A percentile compares a stretch with the other conserved stretches of the same genome.
These are phyloP conservation scores for Zea luxurians DNA, from an alignment of 176 grass and related monocot genomes.

Conservation along the genomic window DNA sequence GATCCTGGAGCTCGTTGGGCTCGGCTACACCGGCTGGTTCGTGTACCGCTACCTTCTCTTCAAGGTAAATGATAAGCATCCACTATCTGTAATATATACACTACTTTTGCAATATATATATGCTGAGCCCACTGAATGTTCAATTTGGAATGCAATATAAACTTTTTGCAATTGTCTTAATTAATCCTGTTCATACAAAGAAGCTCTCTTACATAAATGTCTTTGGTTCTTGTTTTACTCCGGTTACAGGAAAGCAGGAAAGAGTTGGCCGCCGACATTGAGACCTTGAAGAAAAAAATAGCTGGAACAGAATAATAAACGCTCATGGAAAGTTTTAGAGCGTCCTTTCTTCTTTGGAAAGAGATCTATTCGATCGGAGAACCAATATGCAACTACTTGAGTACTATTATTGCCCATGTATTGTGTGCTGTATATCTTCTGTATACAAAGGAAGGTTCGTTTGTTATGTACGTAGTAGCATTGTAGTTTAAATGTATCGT, in stretches of 20 bases:
- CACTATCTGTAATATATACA: too few species aligned
- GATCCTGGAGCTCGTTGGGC: conserved; percentile 87
- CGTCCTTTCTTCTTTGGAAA: not conserved
- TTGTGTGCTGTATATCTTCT: too few species aligned
- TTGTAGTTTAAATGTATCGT: conserved; percentile 27
- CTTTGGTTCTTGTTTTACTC: not conserved
- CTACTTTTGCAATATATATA: too few species aligned
- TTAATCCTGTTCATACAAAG: not conserved
- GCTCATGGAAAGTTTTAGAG: conserved; percentile 23
- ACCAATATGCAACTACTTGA: conserved; percentile 7
- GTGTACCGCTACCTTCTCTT: conserved; percentile 99
- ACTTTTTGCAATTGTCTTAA: too few species aligned
- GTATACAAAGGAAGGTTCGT: conserved; percentile 13
- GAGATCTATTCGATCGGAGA: conserved; percentile 23
- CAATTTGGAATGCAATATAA: not conserved
- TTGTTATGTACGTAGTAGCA: conserved; percentile 18
- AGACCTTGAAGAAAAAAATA: conserved; percentile 87
- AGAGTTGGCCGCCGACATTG: conserved; percentile 74
- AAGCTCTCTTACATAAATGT: not conserved
- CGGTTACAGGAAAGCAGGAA: conserved; percentile 76
- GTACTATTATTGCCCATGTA: not conserved
- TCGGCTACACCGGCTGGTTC: conserved; percentile 98
- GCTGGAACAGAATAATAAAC: conserved; percentile 80
- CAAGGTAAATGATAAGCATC: conserved; percentile 56
- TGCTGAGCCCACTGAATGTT: not conserved